phyloP scores from a whole-genome alignment of 139 green algal species.

The Ettlia oleoabundans region DNA sequence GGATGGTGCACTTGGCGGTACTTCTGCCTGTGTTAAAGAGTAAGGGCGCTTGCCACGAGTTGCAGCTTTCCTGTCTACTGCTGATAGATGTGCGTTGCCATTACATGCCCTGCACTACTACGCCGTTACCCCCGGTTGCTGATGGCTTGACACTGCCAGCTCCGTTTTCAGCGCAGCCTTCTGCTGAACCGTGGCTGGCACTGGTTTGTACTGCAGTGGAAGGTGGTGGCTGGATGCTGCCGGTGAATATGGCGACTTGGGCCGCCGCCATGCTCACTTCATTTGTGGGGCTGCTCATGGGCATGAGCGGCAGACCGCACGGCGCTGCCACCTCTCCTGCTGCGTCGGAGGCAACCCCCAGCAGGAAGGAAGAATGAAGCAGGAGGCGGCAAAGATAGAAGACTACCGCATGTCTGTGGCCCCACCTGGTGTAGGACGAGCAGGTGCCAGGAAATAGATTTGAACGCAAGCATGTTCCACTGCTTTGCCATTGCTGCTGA shows the following conservation, averaged over 20 bases:
- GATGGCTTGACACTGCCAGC: too few relatives aligned
- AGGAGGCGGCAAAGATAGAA: too few relatives aligned
- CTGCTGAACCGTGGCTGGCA: too few relatives aligned
- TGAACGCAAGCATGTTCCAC: too few relatives aligned
- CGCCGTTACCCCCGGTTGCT: too few relatives aligned
- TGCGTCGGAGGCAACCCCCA: background rate
- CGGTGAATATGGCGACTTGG: background rate
- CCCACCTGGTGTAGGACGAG: too few relatives aligned
- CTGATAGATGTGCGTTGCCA: background rate
- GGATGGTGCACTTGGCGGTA: background rate
- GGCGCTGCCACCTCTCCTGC: background rate
- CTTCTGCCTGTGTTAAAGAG: slow-evolving; percentile 20
- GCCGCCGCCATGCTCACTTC: background rate
- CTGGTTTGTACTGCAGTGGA: background rate
- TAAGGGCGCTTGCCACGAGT: background rate
- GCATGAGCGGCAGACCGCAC: background rate
- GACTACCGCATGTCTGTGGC: too few relatives aligned
- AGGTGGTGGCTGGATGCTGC: background rate
- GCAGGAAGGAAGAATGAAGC: background rate
- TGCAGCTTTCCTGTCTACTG: background rate
- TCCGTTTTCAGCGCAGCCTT: too few relatives aligned
- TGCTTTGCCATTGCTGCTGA: too few relatives aligned
- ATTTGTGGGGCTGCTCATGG: background rate
- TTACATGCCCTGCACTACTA: too few relatives aligned
- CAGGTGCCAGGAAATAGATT: too few relatives aligned